A percentile compares a stretch with the other conserved stretches of the same genome.
phyloP scores from a whole-genome alignment of 768 basidiomycete species.

The Porphyrellus cyaneotinctus region DNA sequence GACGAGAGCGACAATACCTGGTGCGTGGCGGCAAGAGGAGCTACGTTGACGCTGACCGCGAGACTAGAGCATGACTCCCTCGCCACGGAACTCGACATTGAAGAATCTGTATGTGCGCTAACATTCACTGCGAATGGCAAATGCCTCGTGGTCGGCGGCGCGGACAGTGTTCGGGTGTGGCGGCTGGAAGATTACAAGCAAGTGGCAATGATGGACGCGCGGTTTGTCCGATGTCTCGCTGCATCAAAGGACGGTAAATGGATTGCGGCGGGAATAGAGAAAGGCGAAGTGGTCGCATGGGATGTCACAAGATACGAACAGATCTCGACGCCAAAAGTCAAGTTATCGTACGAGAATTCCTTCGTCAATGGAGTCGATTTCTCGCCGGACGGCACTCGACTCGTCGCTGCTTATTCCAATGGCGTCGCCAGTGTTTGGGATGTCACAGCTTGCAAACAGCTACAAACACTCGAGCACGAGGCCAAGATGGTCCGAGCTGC shows the following conservation, averaged over 20 bases:
- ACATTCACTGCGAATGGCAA: neutral
- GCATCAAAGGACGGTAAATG: neutral
- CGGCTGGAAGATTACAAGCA: neutral
- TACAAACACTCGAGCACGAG: neutral
- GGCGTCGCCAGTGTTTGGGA: no score
- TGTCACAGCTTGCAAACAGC: neutral
- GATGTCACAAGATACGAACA: neutral
- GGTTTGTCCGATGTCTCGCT: neutral
- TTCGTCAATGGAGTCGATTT: no score
- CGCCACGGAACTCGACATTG: no score
- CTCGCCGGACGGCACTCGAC: no score
- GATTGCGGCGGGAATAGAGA: neutral
- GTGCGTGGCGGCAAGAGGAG: no score
- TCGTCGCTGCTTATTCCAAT: no score
- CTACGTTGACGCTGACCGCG: no score
- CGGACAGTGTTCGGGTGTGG: neutral
- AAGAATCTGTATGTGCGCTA: neutral
- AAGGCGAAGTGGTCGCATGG: neutral
- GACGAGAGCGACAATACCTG: no score
- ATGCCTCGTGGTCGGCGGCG: neutral
- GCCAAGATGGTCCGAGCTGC: neutral
- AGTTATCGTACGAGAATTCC: no score
- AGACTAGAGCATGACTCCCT: no score
- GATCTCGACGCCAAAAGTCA: constrained; percentile 17
- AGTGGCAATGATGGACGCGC: neutral